A percentile compares a stretch with the other conserved stretches of the same genome.
These are phyloP conservation scores for Puya raimondii DNA, from an alignment of 176 grass and related monocot species.

Conservation along the genomic window DNA sequence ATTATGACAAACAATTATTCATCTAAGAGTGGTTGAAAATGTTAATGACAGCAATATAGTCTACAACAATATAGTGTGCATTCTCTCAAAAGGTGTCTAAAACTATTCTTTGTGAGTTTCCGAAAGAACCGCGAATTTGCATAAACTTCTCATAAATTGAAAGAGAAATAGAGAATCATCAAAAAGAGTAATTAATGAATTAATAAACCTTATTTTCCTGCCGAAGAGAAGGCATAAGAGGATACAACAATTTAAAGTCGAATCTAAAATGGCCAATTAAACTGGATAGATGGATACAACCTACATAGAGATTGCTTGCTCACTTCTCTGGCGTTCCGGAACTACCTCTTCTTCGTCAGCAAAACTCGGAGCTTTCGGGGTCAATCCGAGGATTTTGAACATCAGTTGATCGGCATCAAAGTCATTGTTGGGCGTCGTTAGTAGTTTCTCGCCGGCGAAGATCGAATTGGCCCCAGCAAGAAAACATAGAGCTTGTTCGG, in stretches of 20 bases:
- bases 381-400: constrained; percentile 92
- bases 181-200: neutral
- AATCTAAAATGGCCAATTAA: neutral
- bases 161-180: neutral
- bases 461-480: constrained; percentile 93
- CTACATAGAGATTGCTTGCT: constrained; percentile 49
- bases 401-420: constrained; percentile 74
- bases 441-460: constrained; percentile 69
- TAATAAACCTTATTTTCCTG: neutral
- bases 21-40: too few relatives aligned
- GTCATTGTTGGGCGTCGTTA: constrained; percentile 77
- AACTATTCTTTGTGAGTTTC: too few relatives aligned
- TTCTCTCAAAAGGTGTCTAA: too few relatives aligned
- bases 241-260: constrained; percentile 7
- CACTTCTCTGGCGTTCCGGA: constrained; percentile 17
- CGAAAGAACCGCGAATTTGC: too few relatives aligned
- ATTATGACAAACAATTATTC: too few relatives aligned
- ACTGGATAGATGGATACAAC: neutral
- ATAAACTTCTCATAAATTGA: neutral
- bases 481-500: constrained; percentile 89
- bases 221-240: neutral
- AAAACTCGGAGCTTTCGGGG: constrained; percentile 70
- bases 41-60: too few relatives aligned
- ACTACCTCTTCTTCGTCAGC: constrained; percentile 15
- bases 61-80: too few relatives aligned